Percentiles rank a stretch among this genome's conserved stretches.
These are phyloP conservation scores for Amorphotheca resinae DNA, from an alignment of 495 filamentous ascomycete genomes.

Conservation along the genomic window DNA sequence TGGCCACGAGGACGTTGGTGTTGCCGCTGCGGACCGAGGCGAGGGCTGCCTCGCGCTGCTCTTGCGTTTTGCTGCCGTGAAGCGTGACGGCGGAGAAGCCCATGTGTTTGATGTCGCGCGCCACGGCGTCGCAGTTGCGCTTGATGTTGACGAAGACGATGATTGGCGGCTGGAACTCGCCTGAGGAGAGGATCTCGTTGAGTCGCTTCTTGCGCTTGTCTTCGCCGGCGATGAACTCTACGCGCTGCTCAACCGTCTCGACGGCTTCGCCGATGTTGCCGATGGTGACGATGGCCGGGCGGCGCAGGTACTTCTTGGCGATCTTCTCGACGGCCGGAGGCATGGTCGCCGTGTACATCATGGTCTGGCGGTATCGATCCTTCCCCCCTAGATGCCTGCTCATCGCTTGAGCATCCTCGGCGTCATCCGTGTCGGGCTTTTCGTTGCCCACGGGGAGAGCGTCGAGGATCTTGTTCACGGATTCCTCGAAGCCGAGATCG, in stretches of 20 bases:
- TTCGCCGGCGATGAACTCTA: conserved; percentile 84
- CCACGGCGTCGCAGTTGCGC: conserved; percentile 93
- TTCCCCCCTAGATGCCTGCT: conserved; percentile 67
- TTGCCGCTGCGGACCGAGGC: conserved; percentile 68
- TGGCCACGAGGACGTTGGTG: conserved; percentile 88
- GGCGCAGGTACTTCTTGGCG: conserved; percentile 85
- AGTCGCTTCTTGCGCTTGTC: conserved; percentile 97
- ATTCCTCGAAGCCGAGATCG: conserved; percentile 94
- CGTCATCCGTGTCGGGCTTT: conserved; percentile 91
- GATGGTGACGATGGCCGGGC: conserved; percentile 90
- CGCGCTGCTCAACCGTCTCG: conserved; percentile 94
- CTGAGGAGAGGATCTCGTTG: conserved; percentile 72
- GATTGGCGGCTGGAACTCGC: conserved; percentile 83
- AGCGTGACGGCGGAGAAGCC: conserved; percentile 85
- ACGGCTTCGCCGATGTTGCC: conserved; percentile 95
- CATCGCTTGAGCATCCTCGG: conserved; percentile 80
- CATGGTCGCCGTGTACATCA: conserved; percentile 99
- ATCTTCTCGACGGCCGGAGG: conserved; percentile 87
- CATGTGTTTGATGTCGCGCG: conserved; percentile 88
- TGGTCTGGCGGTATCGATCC: conserved; percentile 90
- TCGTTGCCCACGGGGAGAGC: conserved; percentile 92
- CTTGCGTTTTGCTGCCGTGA: conserved; percentile 92
- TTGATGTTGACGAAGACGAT: conserved; percentile 99
- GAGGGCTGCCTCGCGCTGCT: conserved; percentile 91
- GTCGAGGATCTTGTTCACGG: conserved; percentile 95